Conservation (phyloP, 1,284 basidiomycete genomes). For the Ustilago sp. region DNA sequence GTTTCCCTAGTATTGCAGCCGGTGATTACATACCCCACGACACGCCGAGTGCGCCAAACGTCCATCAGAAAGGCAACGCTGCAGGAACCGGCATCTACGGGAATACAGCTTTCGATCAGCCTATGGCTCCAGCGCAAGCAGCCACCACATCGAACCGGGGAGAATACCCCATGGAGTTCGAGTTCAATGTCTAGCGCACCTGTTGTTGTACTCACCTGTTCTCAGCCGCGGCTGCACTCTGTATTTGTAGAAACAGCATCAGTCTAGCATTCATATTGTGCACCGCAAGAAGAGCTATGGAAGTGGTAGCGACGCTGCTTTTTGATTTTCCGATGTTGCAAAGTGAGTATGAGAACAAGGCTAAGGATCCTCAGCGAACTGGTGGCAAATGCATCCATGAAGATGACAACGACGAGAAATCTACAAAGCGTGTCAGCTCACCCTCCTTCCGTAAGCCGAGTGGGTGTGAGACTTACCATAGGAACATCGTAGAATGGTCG, state of each 20-base stretch:
- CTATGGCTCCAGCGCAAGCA: neutral
- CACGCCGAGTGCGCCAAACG: conserved; percentile 18
- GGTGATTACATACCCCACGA: conserved; percentile 78
- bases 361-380: neutral
- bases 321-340: neutral
- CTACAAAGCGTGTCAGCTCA: neutral
- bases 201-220: neutral
- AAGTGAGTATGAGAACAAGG: neutral
- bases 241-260: neutral
- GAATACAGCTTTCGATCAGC: neutral
- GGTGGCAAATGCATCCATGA: neutral
- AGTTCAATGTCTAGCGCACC: conserved; percentile 16
- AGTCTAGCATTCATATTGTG: neutral
- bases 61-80: neutral
- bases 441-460: no score
- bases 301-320: neutral
- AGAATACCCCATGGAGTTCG: conserved; percentile 37
- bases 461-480: conserved; percentile 19
- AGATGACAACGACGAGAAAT: neutral
- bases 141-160: neutral
- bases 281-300: neutral
- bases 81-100: neutral
- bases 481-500: conserved; percentile 29
- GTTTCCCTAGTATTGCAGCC: conserved; percentile 95
- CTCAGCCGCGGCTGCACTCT: neutral